Percentiles rank a stretch among this genome's conserved stretches.
These are phyloP conservation scores for Carex sylvatica DNA, from an alignment of 202 grass and related monocot genomes.

Conservation along the genomic window DNA sequence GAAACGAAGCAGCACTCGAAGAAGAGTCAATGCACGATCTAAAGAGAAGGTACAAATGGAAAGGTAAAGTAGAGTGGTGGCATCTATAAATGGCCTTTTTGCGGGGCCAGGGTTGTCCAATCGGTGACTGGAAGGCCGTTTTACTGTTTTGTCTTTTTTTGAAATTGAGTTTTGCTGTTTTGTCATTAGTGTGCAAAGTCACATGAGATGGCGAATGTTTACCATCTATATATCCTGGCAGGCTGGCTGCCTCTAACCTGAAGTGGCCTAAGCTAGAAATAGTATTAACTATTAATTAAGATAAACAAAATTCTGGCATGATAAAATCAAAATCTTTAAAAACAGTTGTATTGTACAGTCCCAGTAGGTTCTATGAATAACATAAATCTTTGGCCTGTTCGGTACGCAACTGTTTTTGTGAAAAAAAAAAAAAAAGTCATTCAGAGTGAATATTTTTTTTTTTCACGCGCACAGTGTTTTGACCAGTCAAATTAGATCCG, in stretches of 20 bases:
- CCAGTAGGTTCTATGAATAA: not conserved
- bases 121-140: conserved; percentile 9
- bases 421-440: too few relatives aligned
- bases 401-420: too few relatives aligned
- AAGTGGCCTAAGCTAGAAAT: not conserved
- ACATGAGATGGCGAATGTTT: not conserved
- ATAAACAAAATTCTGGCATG: not conserved
- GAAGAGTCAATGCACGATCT: conserved; percentile 1
- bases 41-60: conserved; percentile 12
- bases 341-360: not conserved
- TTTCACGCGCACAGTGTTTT: too few relatives aligned
- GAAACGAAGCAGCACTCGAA: conserved; percentile 26
- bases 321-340: not conserved
- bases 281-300: not conserved
- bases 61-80: conserved; percentile 17
- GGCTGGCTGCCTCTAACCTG: not conserved
- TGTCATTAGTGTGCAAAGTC: not conserved
- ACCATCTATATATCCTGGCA: not conserved
- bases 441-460: too few relatives aligned
- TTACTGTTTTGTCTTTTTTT: not conserved
- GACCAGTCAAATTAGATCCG: too few relatives aligned
- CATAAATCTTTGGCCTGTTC: too few relatives aligned
- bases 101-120: not conserved
- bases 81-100: not conserved
- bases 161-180: not conserved